Evolutionary conservation across 2,329 filamentous ascomycete species (phyloP), one percentile per base, ranked within the genome.

Genomic region (Aspergillus tubingensis): DNA sequence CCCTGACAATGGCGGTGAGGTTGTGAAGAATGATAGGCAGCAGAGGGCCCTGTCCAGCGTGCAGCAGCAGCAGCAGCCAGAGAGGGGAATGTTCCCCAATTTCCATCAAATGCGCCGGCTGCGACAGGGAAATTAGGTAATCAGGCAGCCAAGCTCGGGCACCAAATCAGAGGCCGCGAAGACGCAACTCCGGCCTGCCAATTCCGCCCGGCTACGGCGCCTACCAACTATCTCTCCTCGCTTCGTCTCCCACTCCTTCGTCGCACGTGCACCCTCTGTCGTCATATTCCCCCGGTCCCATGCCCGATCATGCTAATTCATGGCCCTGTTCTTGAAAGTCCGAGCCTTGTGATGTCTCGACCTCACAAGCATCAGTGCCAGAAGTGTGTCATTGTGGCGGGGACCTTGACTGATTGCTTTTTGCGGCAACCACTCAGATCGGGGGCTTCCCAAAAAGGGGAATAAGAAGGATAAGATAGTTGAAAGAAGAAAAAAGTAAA

Each of bases 61-160:
- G 62, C 60, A 64, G 57, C 21, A 52, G 41, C 30, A 32, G 30
- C 11, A 36, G 23, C 27, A 21, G 50, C 25, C 10, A 23, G 39
- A 55, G 54, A 43, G 50, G 39, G 21, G 43, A 39, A 19, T 25
- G 47, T 27, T 30, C 3, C 48, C 15, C 25, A 36, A 58, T 39
- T 65, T 61, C 52, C 38, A 58, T 39, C 58, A 51, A 36, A 65
- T 59, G 61, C 65, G 65, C 65, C 64, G 60, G 61, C 61, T 57
- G 65, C 65, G 65, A 66, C 57, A 23, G 55, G 21, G 61, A 58
- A 63, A 67, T 67, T 66, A 67, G 43, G 58, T 66, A 67, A 67
- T 61, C 59, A 49, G 58, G 56, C 50, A 48, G 54, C 57, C 54
- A 57, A 44, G 36, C 50, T 60, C 54, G 60, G 60, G 60, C 54